Evolutionary conservation across 2,329 filamentous ascomycete species (phyloP), one percentile per base, ranked within the genome.

Genomic region (Alternaria solani): DNA sequence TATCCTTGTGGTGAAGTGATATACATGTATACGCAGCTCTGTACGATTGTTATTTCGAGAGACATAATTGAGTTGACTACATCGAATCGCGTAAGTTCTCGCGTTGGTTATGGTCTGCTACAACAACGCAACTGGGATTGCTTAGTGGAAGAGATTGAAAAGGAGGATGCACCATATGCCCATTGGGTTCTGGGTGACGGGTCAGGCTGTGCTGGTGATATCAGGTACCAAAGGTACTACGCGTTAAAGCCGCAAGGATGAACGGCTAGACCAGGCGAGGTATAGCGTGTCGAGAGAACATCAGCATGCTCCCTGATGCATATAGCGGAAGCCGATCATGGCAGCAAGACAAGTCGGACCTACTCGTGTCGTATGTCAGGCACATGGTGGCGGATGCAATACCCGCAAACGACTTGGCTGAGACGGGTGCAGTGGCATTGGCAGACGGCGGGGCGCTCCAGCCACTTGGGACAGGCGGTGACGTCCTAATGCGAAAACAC

Each of bases 401-500:
- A 44, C 14, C 42, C 39, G 54, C 54, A 41, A 18, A 32, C 34
- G 28, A 32, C 42, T 34, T 55, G 20, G 54, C 56, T 44, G 32
- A 23, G 47, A 55, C 51, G 56, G 56, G 41, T 42, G 20, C 41
- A 55, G 28, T 54, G 52, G 20, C 41, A 55, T 23, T 54, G 52
- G 44, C 44, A 48, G 63, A 14, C 26, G 53, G 47, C 42, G 42
- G 44, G 43, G 55, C 60, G 60, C 52, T 52, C 55, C 60, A 64
- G 64, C 64, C 54, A 55, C 30, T 47, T 55, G 47, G 51, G 53
- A 49, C 48, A 54, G 61, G 61, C 65, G 61, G 65, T 67, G 65
- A 66, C 65, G 61, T 67, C 61, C 39, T 47, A 28, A 34, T 53
- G 44, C 26, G 57, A 57, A 67, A 67, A 67, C 59, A 66, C 52